These are phyloP conservation scores for Moricandia arvensis DNA, from an alignment of 345 rosid species.

Conservation along the genomic window DNA sequence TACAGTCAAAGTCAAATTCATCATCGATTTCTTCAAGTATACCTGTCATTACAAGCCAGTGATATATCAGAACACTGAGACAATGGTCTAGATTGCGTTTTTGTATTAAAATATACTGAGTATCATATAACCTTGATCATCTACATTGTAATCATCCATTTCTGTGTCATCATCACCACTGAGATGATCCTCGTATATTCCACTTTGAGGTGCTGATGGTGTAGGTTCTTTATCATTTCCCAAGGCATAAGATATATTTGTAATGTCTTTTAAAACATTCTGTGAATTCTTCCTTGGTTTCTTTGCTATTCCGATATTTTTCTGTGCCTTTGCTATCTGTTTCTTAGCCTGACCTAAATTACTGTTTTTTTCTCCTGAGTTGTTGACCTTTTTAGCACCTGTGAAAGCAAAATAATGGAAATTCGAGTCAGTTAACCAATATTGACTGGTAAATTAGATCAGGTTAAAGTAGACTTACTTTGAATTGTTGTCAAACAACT, in stretches of 20 bases:
- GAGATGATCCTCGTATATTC: neutral
- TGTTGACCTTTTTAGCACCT: neutral
- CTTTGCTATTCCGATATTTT: neutral
- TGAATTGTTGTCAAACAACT: neutral
- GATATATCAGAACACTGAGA: neutral
- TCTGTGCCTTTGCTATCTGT: neutral
- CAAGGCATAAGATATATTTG: neutral
- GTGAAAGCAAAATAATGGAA: neutral
- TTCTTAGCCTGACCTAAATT: neutral
- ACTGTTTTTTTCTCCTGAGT: neutral
- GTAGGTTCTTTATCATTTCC: neutral
- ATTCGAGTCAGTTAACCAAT: neutral
- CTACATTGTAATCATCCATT: neutral
- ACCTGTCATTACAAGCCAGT: neutral
- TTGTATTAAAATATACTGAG: neutral
- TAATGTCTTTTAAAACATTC: neutral
- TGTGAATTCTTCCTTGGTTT: neutral
- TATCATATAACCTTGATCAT: neutral
- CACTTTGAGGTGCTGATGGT: neutral
- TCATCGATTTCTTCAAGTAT: neutral
- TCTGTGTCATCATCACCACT: neutral
- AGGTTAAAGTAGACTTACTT: too few relatives aligned
- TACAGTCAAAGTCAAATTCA: neutral
- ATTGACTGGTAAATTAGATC: too few relatives aligned
- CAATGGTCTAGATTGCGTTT: neutral